Base-by-base conservation (phyloP, 441 rosid genomes). In the Viola pubescens region DNA sequence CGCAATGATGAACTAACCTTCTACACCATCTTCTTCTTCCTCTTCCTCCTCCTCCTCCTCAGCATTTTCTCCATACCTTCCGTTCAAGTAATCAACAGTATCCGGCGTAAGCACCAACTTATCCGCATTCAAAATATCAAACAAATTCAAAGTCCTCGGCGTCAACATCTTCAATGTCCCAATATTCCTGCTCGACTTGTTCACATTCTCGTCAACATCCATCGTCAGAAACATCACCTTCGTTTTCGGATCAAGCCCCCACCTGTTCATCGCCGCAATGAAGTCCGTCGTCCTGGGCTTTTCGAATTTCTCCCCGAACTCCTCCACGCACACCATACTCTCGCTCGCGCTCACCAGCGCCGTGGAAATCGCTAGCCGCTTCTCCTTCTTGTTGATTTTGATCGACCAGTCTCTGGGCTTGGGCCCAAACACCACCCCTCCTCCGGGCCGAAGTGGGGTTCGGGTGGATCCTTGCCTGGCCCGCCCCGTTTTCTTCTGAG, bases 181-280 rank as follows among this genome's bases (percentile, higher is more conserved):
- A 5, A 89, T 86, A 66, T 92, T 92, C 77, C 98, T 75, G 42
- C 92, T 75, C 1, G 97, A 85, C 13, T 78, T 70, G 45, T 48
- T 80, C 56, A 87, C 88, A 63, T 78, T 86, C 45, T 82, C 82
- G 7, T 73, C 77, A 10, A 89, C 81, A 52, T 86, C 95, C 72
- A 72, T 79, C 90, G 81, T 75, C 73, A 92, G 67, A 53, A 92
- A 92, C 87, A 85, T 83, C 0, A 94, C 77, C 62, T 89, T 89
- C 82, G 80, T 77, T 68, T 79, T 87, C 0, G 96, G 96, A 64
- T 92, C 87, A 68, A 92, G 66, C 0, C 97, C 94, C 98, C 98
- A 89, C 63, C 97, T 66, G 64, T 67, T 70, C 96, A 92, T 70
- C 6, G 97, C 98, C 54, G 65, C 94, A 4, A 88, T 68, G 50